Conservation (phyloP, 176 grass and related monocot genomes). For the Hordeum marinum region DNA sequence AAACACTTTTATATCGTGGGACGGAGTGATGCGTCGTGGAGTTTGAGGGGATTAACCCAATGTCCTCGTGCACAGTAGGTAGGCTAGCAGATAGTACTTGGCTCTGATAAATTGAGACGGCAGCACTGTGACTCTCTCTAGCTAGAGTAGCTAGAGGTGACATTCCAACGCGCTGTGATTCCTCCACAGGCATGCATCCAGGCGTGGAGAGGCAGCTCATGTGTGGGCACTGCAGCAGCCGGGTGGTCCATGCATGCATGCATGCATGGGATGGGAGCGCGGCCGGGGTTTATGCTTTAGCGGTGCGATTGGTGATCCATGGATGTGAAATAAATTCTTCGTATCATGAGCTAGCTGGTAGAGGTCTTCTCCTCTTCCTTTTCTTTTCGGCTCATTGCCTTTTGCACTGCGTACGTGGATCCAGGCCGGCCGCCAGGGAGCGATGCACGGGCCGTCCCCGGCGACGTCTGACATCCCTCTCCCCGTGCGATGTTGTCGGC, state of each 20-base stretch:
- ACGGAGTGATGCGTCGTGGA: too few relatives aligned
- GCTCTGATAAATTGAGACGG: neutral
- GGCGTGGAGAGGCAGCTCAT: constrained; percentile 23
- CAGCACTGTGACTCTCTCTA: neutral
- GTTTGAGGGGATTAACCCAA: too few relatives aligned
- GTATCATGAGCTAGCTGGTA: neutral
- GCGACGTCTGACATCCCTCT: too few relatives aligned
- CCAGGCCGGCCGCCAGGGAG: too few relatives aligned
- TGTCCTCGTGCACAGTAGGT: too few relatives aligned
- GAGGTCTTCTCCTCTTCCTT: neutral
- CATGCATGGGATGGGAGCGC: neutral
- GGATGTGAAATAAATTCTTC: neutral
- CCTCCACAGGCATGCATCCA: neutral
- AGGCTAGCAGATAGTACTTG: neutral
- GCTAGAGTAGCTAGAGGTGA: neutral
- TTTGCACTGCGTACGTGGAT: neutral
- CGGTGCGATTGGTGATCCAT: constrained; percentile 15
- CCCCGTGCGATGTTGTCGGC: too few relatives aligned
- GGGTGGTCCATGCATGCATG: constrained; percentile 19
- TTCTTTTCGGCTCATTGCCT: neutral
- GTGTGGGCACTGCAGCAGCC: neutral
- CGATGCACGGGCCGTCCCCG: too few relatives aligned
- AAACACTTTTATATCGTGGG: too few relatives aligned
- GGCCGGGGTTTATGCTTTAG: constrained; percentile 4
- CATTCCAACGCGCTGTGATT: neutral